Base-by-base conservation (phyloP, 345 rosid genomes). In the Aquilaria sinensis region DNA sequence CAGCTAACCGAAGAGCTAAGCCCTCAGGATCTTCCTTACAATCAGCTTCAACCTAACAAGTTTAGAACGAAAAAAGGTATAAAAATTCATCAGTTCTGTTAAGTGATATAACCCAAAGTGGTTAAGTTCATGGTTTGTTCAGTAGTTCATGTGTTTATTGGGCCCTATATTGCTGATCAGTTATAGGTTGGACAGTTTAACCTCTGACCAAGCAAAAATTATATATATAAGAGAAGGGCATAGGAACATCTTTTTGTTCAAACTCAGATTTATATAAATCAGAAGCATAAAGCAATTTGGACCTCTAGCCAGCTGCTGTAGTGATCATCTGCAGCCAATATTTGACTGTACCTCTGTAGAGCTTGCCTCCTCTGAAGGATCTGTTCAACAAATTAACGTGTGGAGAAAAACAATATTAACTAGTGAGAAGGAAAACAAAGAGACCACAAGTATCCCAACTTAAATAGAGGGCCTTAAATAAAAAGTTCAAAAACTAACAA, bases 271-370 rank as follows among this genome's bases (percentile, higher is more conserved):
- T 53, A 58, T 34, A 67, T 41, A 50, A 60, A 62, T 34, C 43
- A 62, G 51, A 50, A 57, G 53, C 60, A 67, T 47, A 63, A 58
- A 73, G 73, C 43, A 75, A 69, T 52, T 63, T 72, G 63, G 47
- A 93, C 98, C 97, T 93, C 90, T 83, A 86, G 97, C 98, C 98
- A 93, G 86, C 96, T 88, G 65, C 86, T 77, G 78, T 87, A 83
- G 57, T 75, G 90, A 76, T 85, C 90, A 77, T 93, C 98, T 47
- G 87, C 92, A 77, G 72, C 62, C 72, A 93, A 77, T 77, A 93
- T 93, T 74, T 85, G 98, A 80, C 84, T 79, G 83, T 86, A 93
- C 65, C 86, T 82, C 81, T 83, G 97, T 79, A 90, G 79, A 60
- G 98, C 92, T 74, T 79, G 85, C 76, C 90, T 90, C 81, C 73